Evolutionary conservation across 192 early-diverging fungal species (phyloP), one percentile per base, ranked within the genome.

Genomic region (Coemansia sp.): DNA sequence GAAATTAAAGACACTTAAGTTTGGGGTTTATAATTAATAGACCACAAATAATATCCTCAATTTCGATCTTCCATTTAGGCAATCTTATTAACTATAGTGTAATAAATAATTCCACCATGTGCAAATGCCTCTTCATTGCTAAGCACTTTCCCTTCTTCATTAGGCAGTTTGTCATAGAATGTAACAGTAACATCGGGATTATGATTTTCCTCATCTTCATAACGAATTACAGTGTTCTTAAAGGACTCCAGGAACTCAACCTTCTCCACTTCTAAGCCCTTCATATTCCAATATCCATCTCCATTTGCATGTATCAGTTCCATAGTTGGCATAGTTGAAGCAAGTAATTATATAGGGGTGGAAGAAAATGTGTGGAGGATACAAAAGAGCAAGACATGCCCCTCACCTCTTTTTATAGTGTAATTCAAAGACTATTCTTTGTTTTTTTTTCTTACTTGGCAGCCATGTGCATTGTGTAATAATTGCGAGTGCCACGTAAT

Each of bases 391-490:
- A 61, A 42, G 17, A 44, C 26, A 35, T 5, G 35, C 23, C 37
- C 23, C 26, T 43, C 28, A 9, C 23, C 26, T 63, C 11, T 26
- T 28, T 23, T 35, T 21, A 53, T n/a, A 11, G 2, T 57, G 62
- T 69, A 37, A 35, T 35, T 35, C 35, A 35, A 35, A 7, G 35
- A 5, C 4, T 35, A 3, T 75, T 66, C 40, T 70, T 71, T 63
- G 66, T 72, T 69, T 2, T 52, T 69, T 3, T 63, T 40, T n/a
- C n/a, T n/a, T n/a, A n/a, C 67, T 72, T 66, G 33, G 63, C 73
- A 13, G 50, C 50, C 63, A 63, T 66, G 59, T 75, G 69, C 62
- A 63, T 32, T 6, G 74, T 67, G 70, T 83, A 69, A 70, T 83
- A 70, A 69, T 86, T 74, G 43, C 2, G 4, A 44, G 4, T 3